Conservation (phyloP, 306 rosid species). For the Cicer judaicum region DNA sequence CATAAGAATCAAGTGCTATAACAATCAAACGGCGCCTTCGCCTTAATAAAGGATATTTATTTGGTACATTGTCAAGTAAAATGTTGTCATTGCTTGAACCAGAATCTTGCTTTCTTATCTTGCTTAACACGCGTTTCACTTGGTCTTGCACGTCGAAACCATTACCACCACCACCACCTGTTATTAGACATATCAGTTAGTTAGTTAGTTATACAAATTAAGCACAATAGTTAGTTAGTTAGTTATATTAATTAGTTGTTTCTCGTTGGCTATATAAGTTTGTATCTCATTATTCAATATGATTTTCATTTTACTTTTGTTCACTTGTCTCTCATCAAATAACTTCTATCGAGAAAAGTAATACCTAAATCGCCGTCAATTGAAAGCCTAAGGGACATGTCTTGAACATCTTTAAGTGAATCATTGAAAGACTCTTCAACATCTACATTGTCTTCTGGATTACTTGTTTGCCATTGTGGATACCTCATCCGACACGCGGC, state of each 20-base stretch:
- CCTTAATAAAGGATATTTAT: slow-evolving; percentile 41
- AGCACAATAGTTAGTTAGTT: no score
- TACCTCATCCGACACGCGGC: slow-evolving; percentile 48
- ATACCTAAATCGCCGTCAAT: slow-evolving; percentile 38
- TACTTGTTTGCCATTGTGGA: slow-evolving; percentile 48
- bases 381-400: slow-evolving; percentile 52
- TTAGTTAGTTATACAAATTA: no score
- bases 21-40: slow-evolving; percentile 44
- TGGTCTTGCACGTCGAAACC: slow-evolving; percentile 43
- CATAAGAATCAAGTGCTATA: slow-evolving; percentile 48
- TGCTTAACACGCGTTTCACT: slow-evolving; percentile 45
- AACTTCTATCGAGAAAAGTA: no score
- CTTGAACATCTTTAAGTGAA: slow-evolving; percentile 49
- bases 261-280: no score
- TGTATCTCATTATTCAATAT: no score
- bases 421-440: slow-evolving; percentile 46
- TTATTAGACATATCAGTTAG: not conserved
- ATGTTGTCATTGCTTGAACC: slow-evolving; percentile 46
- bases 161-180: not conserved
- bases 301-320: no score
- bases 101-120: slow-evolving; percentile 37
- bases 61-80: slow-evolving; percentile 34
- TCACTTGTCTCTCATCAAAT: no score
- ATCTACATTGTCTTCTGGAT: slow-evolving; percentile 33
- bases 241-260: no score